Base-by-base conservation (phyloP, 2,329 filamentous ascomycete genomes). In the Aureobasidium sp. region DNA sequence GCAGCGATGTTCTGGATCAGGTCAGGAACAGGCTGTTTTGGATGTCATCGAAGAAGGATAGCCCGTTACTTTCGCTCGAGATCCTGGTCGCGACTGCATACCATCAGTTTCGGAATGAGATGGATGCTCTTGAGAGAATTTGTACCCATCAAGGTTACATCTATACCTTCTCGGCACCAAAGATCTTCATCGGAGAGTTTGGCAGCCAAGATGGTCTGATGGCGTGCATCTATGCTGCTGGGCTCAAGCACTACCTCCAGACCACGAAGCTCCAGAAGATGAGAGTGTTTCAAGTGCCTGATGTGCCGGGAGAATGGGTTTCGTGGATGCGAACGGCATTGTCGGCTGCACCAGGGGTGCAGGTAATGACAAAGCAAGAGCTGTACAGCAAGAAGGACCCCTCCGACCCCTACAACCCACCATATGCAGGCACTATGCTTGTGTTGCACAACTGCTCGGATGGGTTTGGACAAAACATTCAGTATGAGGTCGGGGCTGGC, bases 391-490 rank as follows among this genome's bases (percentile, higher is more conserved):
- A 61, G 27, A n/a, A 42, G 22, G 14, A 39, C 49, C 34, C 34
- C 7, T 44, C 15, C 36, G 34, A 51, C 37, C n/a, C n/a, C 45
- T 52, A 51, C 47, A 42, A 22, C 37, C 37, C 45, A 42, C 44
- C 22, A 22, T 34, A 15, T 51, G 42, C 37, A 53, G 58, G 48
- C 29, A 47, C 58, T 14, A 47, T 53, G 29, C 47, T 52, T n/a
- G 58, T 61, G 37, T 37, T 61, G 29, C 48, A 61, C 58, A 61
- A 61, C 25, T 39, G 44, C 48, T 49, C 42, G 14, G 58, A 61
- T 45, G 58, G 17, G 2, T 61, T 52, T 53, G 58, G 58, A 20
- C 58, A 61, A 29, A 61, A 61, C 22, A 61, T 61, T 22, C 31
- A 37, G 29, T 61, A 41, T 27, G 58, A 61, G 27, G 1, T 7